A percentile compares a stretch with the other conserved stretches of the same genome.
Evolutionary conservation across 495 filamentous ascomycete species (phyloP).

Genomic region (Acidiella bohemica): DNA sequence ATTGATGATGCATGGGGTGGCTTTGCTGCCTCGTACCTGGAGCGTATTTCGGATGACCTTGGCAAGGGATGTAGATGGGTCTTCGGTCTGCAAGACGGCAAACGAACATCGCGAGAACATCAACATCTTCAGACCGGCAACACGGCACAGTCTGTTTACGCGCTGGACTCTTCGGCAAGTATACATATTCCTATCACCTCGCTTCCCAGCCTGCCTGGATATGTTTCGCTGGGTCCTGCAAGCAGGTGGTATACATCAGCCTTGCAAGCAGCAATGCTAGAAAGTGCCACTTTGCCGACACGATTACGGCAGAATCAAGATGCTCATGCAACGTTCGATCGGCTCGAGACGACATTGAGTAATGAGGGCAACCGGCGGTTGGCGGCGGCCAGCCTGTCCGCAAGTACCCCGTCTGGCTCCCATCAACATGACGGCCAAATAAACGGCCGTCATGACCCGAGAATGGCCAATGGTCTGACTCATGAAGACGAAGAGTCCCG

Average conservation of each 20-base stretch:
- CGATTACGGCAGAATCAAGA: conserved; percentile 45
- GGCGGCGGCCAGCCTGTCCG: conserved; percentile 51
- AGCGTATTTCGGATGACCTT: conserved; percentile 76
- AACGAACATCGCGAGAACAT: conserved; percentile 13
- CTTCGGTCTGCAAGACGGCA: conserved; percentile 55
- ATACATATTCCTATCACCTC: conserved; percentile 67
- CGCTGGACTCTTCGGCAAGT: conserved; percentile 55
- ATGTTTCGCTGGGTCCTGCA: conserved; percentile 46
- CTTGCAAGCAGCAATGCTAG: conserved; percentile 61
- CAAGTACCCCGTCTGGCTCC: conserved; percentile 25
- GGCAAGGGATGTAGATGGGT: conserved; percentile 75
- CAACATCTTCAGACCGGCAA: conserved; percentile 35
- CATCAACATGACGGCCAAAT: background rate
- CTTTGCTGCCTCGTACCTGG: conserved; percentile 66
- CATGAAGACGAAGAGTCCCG: background rate
- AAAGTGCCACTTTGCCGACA: conserved; percentile 66
- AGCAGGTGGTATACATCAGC: conserved; percentile 76
- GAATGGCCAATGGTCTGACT: conserved; percentile 10
- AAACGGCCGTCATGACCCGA: conserved; percentile 7
- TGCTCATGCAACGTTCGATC: conserved; percentile 38
- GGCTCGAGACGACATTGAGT: conserved; percentile 59
- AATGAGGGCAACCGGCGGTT: conserved; percentile 68
- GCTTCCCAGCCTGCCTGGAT: conserved; percentile 44
- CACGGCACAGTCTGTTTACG: conserved; percentile 52
- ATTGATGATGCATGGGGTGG: conserved; percentile 91